These are phyloP conservation scores for Dryas drummondii DNA, from an alignment of 306 rosid species.

Conservation along the genomic window DNA sequence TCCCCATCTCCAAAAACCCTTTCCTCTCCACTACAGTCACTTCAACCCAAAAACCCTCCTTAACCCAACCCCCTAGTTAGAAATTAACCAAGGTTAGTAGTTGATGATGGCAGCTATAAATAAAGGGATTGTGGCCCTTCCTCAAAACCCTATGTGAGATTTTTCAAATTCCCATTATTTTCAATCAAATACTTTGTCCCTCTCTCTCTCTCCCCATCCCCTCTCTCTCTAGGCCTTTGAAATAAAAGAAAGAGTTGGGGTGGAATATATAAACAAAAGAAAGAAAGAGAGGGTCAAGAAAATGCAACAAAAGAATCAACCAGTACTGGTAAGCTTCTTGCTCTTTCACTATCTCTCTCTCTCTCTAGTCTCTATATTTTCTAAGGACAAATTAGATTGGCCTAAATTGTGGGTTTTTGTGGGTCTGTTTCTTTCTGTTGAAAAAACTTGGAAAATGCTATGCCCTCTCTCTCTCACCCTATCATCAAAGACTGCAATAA, in stretches of 20 bases:
- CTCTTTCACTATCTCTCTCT: neutral
- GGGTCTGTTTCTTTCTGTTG: conserved; percentile 16
- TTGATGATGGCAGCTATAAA: conserved; percentile 23
- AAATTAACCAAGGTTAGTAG: conserved; percentile 45
- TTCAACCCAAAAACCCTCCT: neutral
- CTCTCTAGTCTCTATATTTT: neutral
- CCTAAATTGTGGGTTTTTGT: conserved; percentile 14
- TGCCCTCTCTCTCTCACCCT: conserved; percentile 31
- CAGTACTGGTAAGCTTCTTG: conserved; percentile 24
- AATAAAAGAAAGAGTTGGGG: neutral
- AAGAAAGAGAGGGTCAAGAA: neutral
- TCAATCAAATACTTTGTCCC: conserved; percentile 25
- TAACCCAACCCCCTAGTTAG: conserved; percentile 42
- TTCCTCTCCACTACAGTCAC: neutral
- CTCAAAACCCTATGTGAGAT: conserved; percentile 15
- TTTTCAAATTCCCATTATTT: conserved; percentile 9
- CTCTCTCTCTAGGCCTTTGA: neutral
- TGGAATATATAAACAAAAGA: neutral
- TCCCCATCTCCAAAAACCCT: neutral
- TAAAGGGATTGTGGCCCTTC: neutral
- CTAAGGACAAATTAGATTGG: conserved; percentile 11
- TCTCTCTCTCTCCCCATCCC: neutral
- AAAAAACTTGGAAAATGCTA: conserved; percentile 11
- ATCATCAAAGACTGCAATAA: conserved; percentile 35
- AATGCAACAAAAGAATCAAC: neutral